phyloP scores from a whole-genome alignment of 208 protist species.

The Acanthamoeba healyi region DNA sequence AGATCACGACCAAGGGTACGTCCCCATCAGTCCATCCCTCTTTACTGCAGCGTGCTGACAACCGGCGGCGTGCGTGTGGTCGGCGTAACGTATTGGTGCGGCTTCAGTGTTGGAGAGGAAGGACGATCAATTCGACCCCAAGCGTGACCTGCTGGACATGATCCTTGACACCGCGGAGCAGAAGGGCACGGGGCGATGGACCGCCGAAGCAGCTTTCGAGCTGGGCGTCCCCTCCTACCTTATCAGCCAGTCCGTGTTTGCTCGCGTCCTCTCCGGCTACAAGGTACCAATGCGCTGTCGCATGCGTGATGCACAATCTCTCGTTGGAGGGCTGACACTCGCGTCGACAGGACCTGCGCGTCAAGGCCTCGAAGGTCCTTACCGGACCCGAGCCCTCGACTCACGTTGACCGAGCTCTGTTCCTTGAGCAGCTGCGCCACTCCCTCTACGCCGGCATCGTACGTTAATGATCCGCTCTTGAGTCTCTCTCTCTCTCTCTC shows the following conservation, averaged over 20 bases:
- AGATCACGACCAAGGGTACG: constrained; percentile 97
- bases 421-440: constrained; percentile 88
- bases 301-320: no score
- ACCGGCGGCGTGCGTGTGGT: not conserved
- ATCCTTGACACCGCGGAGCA: constrained; percentile 97
- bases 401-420: constrained; percentile 77
- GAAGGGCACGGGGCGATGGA: constrained; percentile 97
- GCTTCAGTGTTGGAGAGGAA: constrained; percentile 90
- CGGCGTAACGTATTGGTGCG: no score
- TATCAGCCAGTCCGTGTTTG: constrained; percentile 95
- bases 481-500: no score
- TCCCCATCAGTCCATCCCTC: no score
- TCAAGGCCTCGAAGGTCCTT: not conserved
- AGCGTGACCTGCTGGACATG: constrained; percentile 92
- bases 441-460: constrained; percentile 91
- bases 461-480: not conserved
- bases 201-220: constrained; percentile 91
- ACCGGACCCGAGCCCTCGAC: not conserved
- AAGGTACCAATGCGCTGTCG: no score
- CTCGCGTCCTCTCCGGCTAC: constrained; percentile 93
- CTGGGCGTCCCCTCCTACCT: constrained; percentile 93
- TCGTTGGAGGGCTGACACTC: no score
- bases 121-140: constrained; percentile 88
- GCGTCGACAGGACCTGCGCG: not conserved
- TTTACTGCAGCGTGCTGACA: not conserved